A percentile compares a stretch with the other conserved stretches of the same genome.
Evolutionary conservation across 768 basidiomycete genomes (phyloP).

Genomic region (Leccinum variicolor): DNA sequence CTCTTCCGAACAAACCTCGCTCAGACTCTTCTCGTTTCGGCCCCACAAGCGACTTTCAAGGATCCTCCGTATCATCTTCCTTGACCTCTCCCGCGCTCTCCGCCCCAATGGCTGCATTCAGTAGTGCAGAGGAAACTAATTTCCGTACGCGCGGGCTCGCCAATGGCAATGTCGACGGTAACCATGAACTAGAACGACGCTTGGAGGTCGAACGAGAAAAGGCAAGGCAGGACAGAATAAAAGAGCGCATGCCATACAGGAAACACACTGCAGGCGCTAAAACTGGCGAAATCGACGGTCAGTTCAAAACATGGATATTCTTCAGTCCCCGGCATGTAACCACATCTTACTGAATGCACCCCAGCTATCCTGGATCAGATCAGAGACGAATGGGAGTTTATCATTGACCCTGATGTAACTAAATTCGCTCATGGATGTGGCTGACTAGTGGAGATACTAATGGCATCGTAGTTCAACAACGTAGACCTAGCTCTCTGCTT

Average conservation of each 20-base stretch:
- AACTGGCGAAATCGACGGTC: slow-evolving; percentile 84
- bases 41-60: slow-evolving; percentile 11
- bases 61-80: slow-evolving; percentile 28
- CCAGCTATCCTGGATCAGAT: slow-evolving; percentile 83
- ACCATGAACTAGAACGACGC: slow-evolving; percentile 56
- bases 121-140: slow-evolving; percentile 46
- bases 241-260: slow-evolving; percentile 62
- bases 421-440: neutral
- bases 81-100: slow-evolving; percentile 46
- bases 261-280: slow-evolving; percentile 50
- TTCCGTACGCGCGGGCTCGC: slow-evolving; percentile 52
- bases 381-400: slow-evolving; percentile 86
- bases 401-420: slow-evolving; percentile 75
- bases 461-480: slow-evolving; percentile 72
- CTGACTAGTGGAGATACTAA: slow-evolving; percentile 3
- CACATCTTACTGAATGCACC: slow-evolving; percentile 1
- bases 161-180: slow-evolving; percentile 49
- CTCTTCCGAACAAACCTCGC: slow-evolving; percentile 14
- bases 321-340: neutral
- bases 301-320: slow-evolving; percentile 25
- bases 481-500: slow-evolving; percentile 91
- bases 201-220: slow-evolving; percentile 62
- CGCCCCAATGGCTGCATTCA: slow-evolving; percentile 67
- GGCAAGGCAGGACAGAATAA: slow-evolving; percentile 64
- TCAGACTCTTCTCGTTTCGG: slow-evolving; percentile 16